A percentile compares a stretch with the other conserved stretches of the same genome.
Conservation (phyloP, 257 asterid genomes). For the Solanum gracilifrons region DNA sequence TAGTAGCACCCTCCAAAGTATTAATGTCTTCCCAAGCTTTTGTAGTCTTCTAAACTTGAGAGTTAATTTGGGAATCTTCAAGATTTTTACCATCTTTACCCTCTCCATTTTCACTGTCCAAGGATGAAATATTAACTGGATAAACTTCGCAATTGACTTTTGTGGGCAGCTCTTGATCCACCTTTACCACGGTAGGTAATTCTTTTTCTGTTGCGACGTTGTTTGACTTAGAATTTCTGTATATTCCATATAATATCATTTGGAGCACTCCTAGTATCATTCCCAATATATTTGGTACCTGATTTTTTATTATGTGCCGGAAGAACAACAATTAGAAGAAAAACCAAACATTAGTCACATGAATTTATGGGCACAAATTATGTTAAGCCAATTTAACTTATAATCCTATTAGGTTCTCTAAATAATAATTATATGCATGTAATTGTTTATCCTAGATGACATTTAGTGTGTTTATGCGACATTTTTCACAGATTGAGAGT, state of each 20-base stretch:
- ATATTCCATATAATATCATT: slow-evolving; percentile 37
- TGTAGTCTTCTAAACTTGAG: neutral
- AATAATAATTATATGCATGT: neutral
- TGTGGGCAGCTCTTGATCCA: neutral
- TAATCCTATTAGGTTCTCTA: neutral
- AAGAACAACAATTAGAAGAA: no score
- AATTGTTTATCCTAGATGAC: neutral
- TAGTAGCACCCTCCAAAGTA: neutral
- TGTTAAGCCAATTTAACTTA: neutral
- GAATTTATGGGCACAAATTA: neutral
- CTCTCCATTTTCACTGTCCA: neutral
- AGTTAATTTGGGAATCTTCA: neutral
- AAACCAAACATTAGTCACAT: neutral
- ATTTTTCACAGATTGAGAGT: neutral
- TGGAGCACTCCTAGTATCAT: slow-evolving; percentile 45
- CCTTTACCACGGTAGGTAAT: neutral
- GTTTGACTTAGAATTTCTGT: slow-evolving; percentile 18
- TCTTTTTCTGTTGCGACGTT: slow-evolving; percentile 4
- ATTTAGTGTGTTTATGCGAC: neutral
- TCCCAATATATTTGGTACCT: slow-evolving; percentile 66
- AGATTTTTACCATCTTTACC: neutral
- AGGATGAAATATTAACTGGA: neutral
- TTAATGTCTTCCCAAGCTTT: neutral
- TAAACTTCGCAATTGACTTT: neutral
- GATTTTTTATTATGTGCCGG: neutral